Evolutionary conservation across 441 rosid species (phyloP), one percentile per base, ranked within the genome.

Genomic region (Gossypium schwendimanii): DNA sequence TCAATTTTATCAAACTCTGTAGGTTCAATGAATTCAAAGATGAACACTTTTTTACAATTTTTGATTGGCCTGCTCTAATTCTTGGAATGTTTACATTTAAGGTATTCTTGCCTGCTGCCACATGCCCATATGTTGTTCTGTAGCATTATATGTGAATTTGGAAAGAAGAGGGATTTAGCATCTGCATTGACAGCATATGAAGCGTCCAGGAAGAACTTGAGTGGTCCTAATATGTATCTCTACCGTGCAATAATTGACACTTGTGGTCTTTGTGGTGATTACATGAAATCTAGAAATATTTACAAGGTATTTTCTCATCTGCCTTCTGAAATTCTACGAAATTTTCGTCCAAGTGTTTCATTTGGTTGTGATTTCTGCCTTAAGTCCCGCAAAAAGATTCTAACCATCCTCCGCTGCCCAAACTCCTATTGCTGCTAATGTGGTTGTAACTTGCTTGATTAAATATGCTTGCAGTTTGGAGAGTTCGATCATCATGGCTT

Each of bases 171-270:
- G 72, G 92, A 91, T 70, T 75, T 92, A 86, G 85, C 72, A 31
- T 89, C 96, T 71, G 96, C 94, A 62, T 74, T 92, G 86, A 78
- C 71, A 60, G 88, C 89, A 20, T 94, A 86, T 80, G 94, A 92
- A 81, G 87, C 83, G 59, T 85, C 82, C 79, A 87, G 79, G 82
- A 67, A 86, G 73, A 77, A 82, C 75, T 73, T 86, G 72, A 77
- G 47, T 58, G 76, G 78, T 71, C 90, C 96, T 62, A 92, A 88
- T 77, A 89, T 88, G 97, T 89, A 84, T 76, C 77, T 89, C 59
- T 89, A 73, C 78, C 99, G 94, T 60, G 84, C 94, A 14, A 78
- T 88, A 64, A 91, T 94, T 66, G 98, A 94, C 74, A 86, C 80
- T 65, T 91, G 96, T 44, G 97, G 98, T 73, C 82, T 83, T 11